These are phyloP conservation scores for Rhododendron ovatum DNA, from an alignment of 148 eudicot species.

Conservation along the genomic window DNA sequence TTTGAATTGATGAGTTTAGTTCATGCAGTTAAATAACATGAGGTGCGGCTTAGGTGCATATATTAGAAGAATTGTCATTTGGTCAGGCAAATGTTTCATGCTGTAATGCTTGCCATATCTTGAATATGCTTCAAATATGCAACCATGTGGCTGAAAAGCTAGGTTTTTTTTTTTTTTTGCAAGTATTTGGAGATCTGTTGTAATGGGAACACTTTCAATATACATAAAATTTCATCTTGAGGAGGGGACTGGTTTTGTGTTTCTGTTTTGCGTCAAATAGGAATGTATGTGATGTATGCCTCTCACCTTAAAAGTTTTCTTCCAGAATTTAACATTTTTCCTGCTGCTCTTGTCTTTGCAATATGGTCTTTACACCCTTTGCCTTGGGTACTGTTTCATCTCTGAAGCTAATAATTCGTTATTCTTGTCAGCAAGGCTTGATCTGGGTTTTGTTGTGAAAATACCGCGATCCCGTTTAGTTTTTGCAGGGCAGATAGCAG, in stretches of 20 bases:
- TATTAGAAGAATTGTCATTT: background rate
- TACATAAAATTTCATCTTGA: background rate
- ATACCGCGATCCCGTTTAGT: background rate
- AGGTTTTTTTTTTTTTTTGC: background rate
- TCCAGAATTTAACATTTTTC: background rate
- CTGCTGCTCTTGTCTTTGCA: background rate
- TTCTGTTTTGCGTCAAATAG: background rate
- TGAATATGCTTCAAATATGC: background rate
- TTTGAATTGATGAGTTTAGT: background rate
- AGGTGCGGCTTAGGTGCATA: background rate
- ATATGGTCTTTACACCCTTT: background rate
- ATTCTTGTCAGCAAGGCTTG: background rate
- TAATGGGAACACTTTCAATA: background rate
- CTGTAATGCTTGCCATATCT: background rate
- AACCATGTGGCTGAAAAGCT: background rate
- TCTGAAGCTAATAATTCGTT: background rate
- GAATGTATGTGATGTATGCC: background rate
- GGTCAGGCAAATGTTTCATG: background rate
- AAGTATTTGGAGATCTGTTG: background rate
- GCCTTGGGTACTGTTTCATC: background rate
- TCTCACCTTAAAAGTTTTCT: background rate
- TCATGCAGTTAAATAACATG: background rate
- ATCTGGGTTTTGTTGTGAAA: background rate
- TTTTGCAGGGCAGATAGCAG: background rate
- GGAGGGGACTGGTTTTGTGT: background rate